Evolutionary conservation across 2,329 filamentous ascomycete genomes (phyloP), one percentile per base, ranked within the genome.

Genomic region (Trichoderma sp.): DNA sequence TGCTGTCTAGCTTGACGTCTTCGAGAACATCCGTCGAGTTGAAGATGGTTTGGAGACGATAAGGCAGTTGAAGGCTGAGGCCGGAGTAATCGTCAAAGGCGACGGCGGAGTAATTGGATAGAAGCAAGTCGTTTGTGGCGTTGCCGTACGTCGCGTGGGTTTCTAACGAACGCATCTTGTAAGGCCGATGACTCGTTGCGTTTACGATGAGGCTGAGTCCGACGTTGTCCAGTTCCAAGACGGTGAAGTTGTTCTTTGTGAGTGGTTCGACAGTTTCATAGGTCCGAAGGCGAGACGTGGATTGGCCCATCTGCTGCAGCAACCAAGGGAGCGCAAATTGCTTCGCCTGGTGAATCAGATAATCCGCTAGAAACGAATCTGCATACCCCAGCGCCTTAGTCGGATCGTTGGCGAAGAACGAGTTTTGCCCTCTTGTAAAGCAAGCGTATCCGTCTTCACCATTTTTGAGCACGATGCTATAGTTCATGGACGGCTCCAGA

Each of bases 381-480:
- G 21, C 28, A 12, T 48, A 59, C 10, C 56, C 56, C 10, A 59
- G 9, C 0, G 56, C 24, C 44, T 59, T 44, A 2, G 56, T 48
- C n/a, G 56, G 44, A n/a, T 59, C 56, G 5, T 59, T 30, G 3
- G 14, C 19, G 10, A 59, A 59, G 21, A 59, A 59, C 5, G 44
- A 48, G 56, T 59, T 59, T 7, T 59, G 56, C 15, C 44, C 44
- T 2, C 48, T 39, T 3, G 28, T 48, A 21, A 59, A 59, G 19
- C 56, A 59, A 2, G 56, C 56, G 48, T 48, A 59, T 3, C 56
- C 56, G 26, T 59, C 45, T n/a, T 28, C 2, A 7, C 56, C 56
- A 26, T 55, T 34, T 41, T 55, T 55, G 10, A 55, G 15, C 14
- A 43, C 52, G 17, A 55, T 55, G 4, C 14, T 55, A 15, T 55